Evolutionary conservation across 176 grass and related monocot genomes (phyloP), one percentile per base, ranked within the genome.

Genomic region (Hyparrhenia diplandra): DNA sequence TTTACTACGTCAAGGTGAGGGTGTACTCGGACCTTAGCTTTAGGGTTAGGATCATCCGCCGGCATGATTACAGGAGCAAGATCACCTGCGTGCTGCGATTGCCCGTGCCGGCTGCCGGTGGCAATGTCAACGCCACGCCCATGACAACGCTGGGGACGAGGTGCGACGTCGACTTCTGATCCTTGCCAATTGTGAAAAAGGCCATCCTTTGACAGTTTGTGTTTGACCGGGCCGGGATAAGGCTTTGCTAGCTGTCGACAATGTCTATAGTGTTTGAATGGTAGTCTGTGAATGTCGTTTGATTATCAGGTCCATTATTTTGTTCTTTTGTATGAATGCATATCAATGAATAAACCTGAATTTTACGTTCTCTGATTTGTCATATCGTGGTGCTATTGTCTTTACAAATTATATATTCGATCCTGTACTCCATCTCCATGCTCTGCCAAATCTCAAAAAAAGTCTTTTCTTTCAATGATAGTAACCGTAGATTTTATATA

Each of bases 1-100:
- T 85, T 35, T 98, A 95, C 82, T 73, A 77, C 67, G n/a, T 98
- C 2, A 89, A 89, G 65, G 66, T 98, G 39, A 71, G 54, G 82
- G 25, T 98, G 40, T 72, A 80, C 66, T 31, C 90, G 13, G 85
- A 78, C 36, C 64, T 94, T 5, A 84, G 71, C 60, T 76, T 84
- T 73, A 94, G 83, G 87, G 69, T 94, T 40, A 84, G 84, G 88
- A 30, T 79, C 30, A 80, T 91, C 67, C 91, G 85, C 60, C 24
- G 73, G 52, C 75, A 27, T 2, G 39, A 83, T 8, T 46, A 31
- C 34, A 91, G 84, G 79, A 88, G 74, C n/a, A 91, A 84, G 78
- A 82, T 93, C 66, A 78, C 28, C 67, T 98, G 95, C 83, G 52
- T 13, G 43, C 43, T 98, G 23, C 84, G 79, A 62, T 54, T 98